Base-by-base conservation (phyloP, 805 yeast species). In the Brettanomyces naardenensis region DNA sequence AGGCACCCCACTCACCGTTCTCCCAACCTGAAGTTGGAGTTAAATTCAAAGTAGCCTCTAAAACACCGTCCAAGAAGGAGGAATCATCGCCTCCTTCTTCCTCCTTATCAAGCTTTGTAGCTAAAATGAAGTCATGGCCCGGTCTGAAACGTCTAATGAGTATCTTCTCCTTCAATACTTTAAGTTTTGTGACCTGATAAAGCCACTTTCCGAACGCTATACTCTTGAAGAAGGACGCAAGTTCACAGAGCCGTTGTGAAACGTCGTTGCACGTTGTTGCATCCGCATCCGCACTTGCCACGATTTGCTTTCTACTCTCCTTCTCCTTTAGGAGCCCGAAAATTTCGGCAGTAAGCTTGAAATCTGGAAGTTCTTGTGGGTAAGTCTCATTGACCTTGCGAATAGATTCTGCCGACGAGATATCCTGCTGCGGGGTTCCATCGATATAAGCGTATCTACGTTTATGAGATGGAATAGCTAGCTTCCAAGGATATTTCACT, bases 391-490 rank as follows among this genome's bases (percentile, higher is more conserved):
- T 61, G 9, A 50, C 44, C 11, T 44, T 38, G 10, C 50, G 46
- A 21, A 71, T 70, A 2, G 55, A 51, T 3, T 47, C 47, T 14
- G 66, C 61, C 17, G 53, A 49, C 9, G 41, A 32, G 32, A 68
- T 56, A 4, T 56, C 58, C 42, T 57, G 56, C 6, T 49, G 42
- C 10, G 67, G 54, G 39, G 65, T 63, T 3, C 90, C 90, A 53
- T 86, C 95, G 23, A 89, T 68, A 54, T 87, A 90, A 66, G 87
- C 58, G 54, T 70, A 92, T 44, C 96, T 66, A 63, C 88, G 89
- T 56, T 92, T 87, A 54, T 90, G 97, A 6, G 97, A 92, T 6
- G 98, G 97, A 34, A 82, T 73, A 1, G 97, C 92, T 29, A 88
- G 68, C 44, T 81, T 79, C 98, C 98, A 92, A 6, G 95, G 95